Base-by-base conservation (phyloP, 2,329 filamentous ascomycete genomes). In the Diaporthe humulicola region DNA sequence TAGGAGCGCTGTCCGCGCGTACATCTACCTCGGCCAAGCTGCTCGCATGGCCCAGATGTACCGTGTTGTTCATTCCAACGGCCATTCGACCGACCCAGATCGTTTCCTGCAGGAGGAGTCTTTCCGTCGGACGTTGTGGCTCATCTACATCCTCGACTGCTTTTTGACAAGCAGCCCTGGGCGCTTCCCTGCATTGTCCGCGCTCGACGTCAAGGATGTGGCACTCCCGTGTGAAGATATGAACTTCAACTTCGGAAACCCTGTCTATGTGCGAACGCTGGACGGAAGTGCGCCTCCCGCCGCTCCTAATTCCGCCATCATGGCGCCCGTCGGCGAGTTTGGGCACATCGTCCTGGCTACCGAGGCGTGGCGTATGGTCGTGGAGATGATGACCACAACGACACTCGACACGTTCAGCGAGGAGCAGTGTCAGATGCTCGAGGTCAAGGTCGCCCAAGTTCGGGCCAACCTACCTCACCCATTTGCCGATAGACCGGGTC, bases 11-110 rank as follows among this genome's bases (percentile, higher is more conserved):
- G 89, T 92, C 40, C 89, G 90, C 25, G 90, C 90, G 76, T 92
- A 92, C 84, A 88, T 91, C 80, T 91, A 91, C 79, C 85, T 92
- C 33, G 90, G 90, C 77, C 90, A 91, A 80, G 90, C 90, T 42
- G 87, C 89, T n/a, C 88, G 90, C 75, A 91, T 92, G 89, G 86
- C 90, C 42, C 90, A 92, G 83, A 92, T 92, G 90, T 91, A 89
- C 78, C 87, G 89, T 76, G 88, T 92, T 73, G 86, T 91, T 60
- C 88, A 90, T 78, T 86, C 86, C 54, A 89, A 90, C 77, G 87
- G 89, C 77, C 82, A 85, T 56, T 84, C 86, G 22, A 81, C 83
- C 50, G 88, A 89, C 54, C 86, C 87, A n/a, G 89, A 91, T 77
- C 88, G 89, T 78, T 92, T 91, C 79, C 86, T 91, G 17, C 88